phyloP scores from a whole-genome alignment of 345 rosid species.

The Microthlaspi erraticum region DNA sequence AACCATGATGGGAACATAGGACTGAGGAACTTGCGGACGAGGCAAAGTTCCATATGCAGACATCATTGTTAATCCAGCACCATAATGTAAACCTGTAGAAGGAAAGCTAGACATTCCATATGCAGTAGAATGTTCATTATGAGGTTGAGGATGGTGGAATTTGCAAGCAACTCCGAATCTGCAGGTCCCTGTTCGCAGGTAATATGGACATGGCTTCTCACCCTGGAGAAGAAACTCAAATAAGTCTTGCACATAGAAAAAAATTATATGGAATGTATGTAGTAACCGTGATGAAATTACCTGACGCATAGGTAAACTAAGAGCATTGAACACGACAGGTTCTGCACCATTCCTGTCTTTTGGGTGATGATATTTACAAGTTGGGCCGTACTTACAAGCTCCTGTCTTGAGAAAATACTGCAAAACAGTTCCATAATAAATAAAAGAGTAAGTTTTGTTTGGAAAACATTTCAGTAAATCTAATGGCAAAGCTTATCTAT shows the following conservation, averaged over 20 bases:
- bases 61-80: constrained; percentile 64
- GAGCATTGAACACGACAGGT: constrained; percentile 62
- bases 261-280: too few relatives aligned
- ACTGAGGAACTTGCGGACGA: constrained; percentile 55
- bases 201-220: constrained; percentile 78
- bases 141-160: constrained; percentile 87
- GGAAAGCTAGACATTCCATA: constrained; percentile 54
- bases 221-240: constrained; percentile 49
- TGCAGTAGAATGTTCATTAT: constrained; percentile 51
- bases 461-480: neutral
- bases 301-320: constrained; percentile 86
- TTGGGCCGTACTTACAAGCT: constrained; percentile 80
- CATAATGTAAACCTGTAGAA: constrained; percentile 60
- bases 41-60: constrained; percentile 63
- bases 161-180: constrained; percentile 82
- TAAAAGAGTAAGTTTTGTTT: neutral
- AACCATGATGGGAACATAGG: constrained; percentile 63
- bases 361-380: constrained; percentile 90
- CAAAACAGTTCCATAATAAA: constrained; percentile 25
- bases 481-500: neutral
- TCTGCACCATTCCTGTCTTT: constrained; percentile 86
- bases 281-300: constrained; percentile 36
- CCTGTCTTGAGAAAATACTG: constrained; percentile 88
- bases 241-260: constrained; percentile 14
- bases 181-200: constrained; percentile 74